Evolutionary conservation across 257 asterid species (phyloP).

Genomic region (Ophiorrhiza pumila): DNA sequence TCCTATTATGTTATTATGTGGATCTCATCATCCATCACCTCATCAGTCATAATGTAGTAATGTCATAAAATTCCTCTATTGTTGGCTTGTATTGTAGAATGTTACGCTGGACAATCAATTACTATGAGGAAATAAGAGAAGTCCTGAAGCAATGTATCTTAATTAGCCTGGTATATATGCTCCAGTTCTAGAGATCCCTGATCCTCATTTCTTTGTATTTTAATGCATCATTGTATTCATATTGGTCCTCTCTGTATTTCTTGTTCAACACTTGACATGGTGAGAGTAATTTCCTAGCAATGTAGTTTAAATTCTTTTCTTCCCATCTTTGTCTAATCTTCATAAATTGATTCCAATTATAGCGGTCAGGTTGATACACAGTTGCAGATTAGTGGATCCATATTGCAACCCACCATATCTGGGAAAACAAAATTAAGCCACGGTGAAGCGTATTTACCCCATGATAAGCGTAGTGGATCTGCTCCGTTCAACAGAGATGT

Average conservation of each 20-base stretch:
- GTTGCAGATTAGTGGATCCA: constrained; percentile 86
- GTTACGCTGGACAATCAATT: not conserved
- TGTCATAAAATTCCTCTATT: not conserved
- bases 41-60: not conserved
- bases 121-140: not conserved
- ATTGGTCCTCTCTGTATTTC: not conserved
- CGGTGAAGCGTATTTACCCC: constrained; percentile 96
- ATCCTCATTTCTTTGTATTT: not conserved
- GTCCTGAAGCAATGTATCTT: not conserved
- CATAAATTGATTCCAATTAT: constrained; percentile 32
- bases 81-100: not conserved
- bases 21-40: not conserved
- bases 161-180: not conserved
- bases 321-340: constrained; percentile 3
- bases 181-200: not conserved
- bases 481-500: constrained; percentile 60
- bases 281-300: not conserved
- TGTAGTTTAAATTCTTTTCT: not conserved
- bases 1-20: not conserved
- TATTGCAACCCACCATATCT: constrained; percentile 93
- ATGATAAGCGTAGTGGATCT: constrained; percentile 92
- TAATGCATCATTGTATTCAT: not conserved
- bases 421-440: constrained; percentile 94
- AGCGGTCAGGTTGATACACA: constrained; percentile 99
- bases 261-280: not conserved